phyloP scores from a whole-genome alignment of 2,329 filamentous ascomycete species.

The Trichoderma oligosporum region DNA sequence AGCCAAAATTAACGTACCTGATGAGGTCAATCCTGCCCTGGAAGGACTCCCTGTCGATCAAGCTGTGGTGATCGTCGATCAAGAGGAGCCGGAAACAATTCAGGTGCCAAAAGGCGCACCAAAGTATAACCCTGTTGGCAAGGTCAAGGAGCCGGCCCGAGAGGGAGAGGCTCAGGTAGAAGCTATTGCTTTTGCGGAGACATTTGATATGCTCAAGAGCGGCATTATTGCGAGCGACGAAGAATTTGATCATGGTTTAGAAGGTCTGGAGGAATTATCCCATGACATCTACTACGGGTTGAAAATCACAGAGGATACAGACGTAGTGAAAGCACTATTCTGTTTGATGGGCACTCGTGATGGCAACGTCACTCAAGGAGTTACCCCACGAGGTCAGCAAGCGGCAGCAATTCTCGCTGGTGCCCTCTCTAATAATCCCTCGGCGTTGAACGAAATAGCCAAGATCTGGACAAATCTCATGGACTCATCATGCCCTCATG shows the following conservation, averaged over 20 bases:
- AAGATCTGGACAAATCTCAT: conserved; percentile 45
- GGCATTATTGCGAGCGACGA: conserved; percentile 32
- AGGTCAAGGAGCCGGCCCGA: conserved; percentile 49
- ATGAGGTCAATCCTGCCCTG: conserved; percentile 45
- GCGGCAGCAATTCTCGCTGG: conserved; percentile 57
- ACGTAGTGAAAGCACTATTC: conserved; percentile 52
- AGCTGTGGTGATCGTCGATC: conserved; percentile 53
- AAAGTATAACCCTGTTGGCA: conserved; percentile 53
- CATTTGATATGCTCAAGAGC: conserved; percentile 47
- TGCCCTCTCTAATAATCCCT: conserved; percentile 62
- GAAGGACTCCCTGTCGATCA: conserved; percentile 51
- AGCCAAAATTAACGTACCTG: conserved; percentile 61
- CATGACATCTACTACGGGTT: conserved; percentile 69
- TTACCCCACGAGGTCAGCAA: conserved; percentile 44
- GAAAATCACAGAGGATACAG: conserved; percentile 55
- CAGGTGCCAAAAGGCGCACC: conserved; percentile 50
- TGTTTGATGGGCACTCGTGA: conserved; percentile 46
- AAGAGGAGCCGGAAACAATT: conserved; percentile 35
- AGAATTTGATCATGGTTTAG: conserved; percentile 49
- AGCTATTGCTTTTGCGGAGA: conserved; percentile 26
- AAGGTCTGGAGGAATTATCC: conserved; percentile 58
- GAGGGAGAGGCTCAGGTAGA: conserved; percentile 27
- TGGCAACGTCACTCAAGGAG: conserved; percentile 25
- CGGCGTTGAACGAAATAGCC: conserved; percentile 52
- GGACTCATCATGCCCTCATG: conserved; percentile 35